Conservation (phyloP, 164 flowering plant genomes). For the Santalum album region DNA sequence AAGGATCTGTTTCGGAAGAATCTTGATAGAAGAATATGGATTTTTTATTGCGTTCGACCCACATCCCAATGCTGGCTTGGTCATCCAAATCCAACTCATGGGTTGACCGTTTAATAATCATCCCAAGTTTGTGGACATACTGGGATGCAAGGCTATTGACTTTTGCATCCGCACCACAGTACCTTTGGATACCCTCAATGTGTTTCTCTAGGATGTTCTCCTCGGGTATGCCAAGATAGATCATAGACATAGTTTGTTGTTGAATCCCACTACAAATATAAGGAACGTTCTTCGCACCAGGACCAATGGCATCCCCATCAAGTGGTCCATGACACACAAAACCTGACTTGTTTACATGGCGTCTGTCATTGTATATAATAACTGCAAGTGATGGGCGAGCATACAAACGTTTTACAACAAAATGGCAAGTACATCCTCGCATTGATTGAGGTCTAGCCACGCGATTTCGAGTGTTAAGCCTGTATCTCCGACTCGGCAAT, state of each 20-base stretch:
- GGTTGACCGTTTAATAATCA: constrained; percentile 79
- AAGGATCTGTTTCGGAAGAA: constrained; percentile 64
- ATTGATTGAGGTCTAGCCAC: constrained; percentile 98
- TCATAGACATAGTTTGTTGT: constrained; percentile 96
- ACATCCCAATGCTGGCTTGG: constrained; percentile 79
- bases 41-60: constrained; percentile 84
- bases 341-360: constrained; percentile 88
- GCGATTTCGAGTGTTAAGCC: constrained; percentile 88
- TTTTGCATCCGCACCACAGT: constrained; percentile 69
- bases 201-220: constrained; percentile 86
- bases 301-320: constrained; percentile 95
- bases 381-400: constrained; percentile 84
- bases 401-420: constrained; percentile 82
- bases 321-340: constrained; percentile 94
- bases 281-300: constrained; percentile 85
- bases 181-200: constrained; percentile 88
- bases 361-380: constrained; percentile 71
- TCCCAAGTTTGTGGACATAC: constrained; percentile 83
- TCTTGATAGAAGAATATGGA: constrained; percentile 77
- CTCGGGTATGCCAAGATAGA: constrained; percentile 88
- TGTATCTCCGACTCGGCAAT: constrained; percentile 81
- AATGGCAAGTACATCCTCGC: constrained; percentile 93
- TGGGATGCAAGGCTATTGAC: constrained; percentile 74
- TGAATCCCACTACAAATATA: constrained; percentile 81
- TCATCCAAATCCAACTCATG: constrained; percentile 97